Evolutionary conservation across 108 stramenopile genomes (phyloP), one percentile per base, ranked within the genome.

Genomic region (Skeletonema marinoi): DNA sequence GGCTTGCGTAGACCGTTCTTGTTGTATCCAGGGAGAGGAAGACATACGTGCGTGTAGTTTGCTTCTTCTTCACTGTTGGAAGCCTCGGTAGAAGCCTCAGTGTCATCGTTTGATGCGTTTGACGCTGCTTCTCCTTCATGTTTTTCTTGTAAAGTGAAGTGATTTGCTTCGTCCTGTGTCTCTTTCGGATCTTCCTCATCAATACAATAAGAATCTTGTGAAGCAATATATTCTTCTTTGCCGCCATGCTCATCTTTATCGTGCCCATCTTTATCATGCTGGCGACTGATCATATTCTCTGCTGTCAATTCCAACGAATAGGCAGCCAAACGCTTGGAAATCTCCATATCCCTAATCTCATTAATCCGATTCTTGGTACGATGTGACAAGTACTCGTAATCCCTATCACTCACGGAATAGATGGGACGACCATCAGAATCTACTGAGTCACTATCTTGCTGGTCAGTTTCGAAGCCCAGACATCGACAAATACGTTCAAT

Each of bases 11-110:
- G 14, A 30, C 64, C 64, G 16, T 74, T 39, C 19, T 33, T n/a
- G 58, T 74, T 65, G 35, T 74, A 66, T 39, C 73, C 73, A 9
- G 73, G 73, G 36, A 56, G 36, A 11, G 73, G 73, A 31, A 74
- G 29, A 39, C 30, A 66, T 36, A 74, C 0, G 11, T 74, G 73
- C 4, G 73, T 74, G 35, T 60, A 74, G 19, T 29, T 5, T 8
- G 36, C 11, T 31, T 30, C 32, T 39, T 74, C 42, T 30, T 29
- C 51, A 9, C 36, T 36, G 8, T 6, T 36, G 8, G 36, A 36
- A 36, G 36, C 1, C 36, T 36, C 36, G 6, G 8, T 8, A 36
- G 36, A 36, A 5, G 36, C 16, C 39, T 6, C 35, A 32, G n/a
- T 36, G 1, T 65, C 46, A 33, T 50, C 72, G 33, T 32, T 21